Percentiles rank a stretch among this genome's conserved stretches.
Conservation (phyloP, 768 basidiomycete species). For the Cyclocybe cylindracea region DNA sequence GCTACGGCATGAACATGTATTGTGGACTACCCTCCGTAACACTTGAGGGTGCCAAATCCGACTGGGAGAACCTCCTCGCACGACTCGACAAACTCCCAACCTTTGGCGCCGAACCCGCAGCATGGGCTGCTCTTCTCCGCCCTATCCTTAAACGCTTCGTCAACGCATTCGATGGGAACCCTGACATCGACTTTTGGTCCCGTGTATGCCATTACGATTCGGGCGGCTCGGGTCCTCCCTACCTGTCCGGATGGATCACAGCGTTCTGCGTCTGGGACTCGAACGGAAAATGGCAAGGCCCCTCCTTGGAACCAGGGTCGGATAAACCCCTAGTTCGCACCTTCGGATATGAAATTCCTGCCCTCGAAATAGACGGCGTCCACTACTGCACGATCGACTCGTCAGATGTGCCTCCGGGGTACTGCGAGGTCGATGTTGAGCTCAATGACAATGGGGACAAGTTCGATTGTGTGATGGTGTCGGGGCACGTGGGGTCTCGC, state of each 20-base stretch:
- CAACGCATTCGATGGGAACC: constrained; percentile 17
- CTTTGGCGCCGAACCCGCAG: constrained; percentile 15
- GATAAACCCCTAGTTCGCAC: background rate
- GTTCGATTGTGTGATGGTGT: constrained; percentile 18
- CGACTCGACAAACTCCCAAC: constrained; percentile 18
- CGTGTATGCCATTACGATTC: constrained; percentile 10
- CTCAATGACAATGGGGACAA: constrained; percentile 6
- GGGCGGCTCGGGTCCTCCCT: constrained; percentile 12
- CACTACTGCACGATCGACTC: constrained; percentile 4
- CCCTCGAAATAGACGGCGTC: constrained; percentile 7
- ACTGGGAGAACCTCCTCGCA: constrained; percentile 21
- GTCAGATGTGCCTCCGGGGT: constrained; percentile 8
- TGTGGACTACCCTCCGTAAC: constrained; percentile 26
- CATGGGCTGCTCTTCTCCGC: constrained; percentile 15
- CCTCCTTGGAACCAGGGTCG: background rate
- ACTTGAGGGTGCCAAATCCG: constrained; percentile 18
- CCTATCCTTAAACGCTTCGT: constrained; percentile 18
- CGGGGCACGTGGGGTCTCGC: constrained; percentile 13
- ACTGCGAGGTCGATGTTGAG: constrained; percentile 11
- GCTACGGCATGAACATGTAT: constrained; percentile 3
- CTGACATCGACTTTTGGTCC: constrained; percentile 14
- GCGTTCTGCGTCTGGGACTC: constrained; percentile 19
- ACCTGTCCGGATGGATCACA: constrained; percentile 19
- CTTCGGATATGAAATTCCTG: background rate
- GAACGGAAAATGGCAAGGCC: constrained; percentile 15